Percentiles rank a stretch among this genome's conserved stretches.
Conservation (phyloP, 1,284 basidiomycete genomes). For the Ustilago shanxiensis region DNA sequence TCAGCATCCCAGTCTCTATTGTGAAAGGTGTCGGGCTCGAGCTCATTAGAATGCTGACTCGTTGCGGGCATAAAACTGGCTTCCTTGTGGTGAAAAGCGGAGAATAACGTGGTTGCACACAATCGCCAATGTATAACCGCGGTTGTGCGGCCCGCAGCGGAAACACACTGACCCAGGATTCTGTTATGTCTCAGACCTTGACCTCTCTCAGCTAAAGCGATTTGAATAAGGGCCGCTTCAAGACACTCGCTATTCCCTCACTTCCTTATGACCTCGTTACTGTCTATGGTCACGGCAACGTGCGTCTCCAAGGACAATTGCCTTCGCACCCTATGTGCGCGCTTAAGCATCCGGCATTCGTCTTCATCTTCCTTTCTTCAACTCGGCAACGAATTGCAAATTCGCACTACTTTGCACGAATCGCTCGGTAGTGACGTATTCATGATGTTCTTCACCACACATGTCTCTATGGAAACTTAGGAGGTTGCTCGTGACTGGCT, state of each 20-base stretch:
- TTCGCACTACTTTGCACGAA: not conserved
- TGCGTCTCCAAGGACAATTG: no score
- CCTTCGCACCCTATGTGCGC: no score
- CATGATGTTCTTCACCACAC: no score
- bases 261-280: no score
- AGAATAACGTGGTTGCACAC: not conserved
- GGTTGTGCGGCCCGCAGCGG: not conserved
- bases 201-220: no score
- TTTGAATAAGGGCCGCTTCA: no score
- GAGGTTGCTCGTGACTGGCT: no score
- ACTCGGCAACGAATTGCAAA: not conserved
- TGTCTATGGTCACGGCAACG: not conserved
- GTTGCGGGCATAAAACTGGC: not conserved
- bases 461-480: no score
- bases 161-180: not conserved
- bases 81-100: not conserved
- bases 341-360: not conserved
- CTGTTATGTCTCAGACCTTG: not conserved
- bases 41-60: no score
- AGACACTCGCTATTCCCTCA: no score
- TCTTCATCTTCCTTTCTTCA: not conserved
- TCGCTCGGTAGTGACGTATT: not conserved
- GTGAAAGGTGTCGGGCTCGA: no score
- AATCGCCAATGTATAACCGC: slow-evolving; percentile 17
- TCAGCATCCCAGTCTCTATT: no score